These are phyloP conservation scores for Ganoderma sinense DNA, from an alignment of 1,284 basidiomycete species.

Conservation along the genomic window DNA sequence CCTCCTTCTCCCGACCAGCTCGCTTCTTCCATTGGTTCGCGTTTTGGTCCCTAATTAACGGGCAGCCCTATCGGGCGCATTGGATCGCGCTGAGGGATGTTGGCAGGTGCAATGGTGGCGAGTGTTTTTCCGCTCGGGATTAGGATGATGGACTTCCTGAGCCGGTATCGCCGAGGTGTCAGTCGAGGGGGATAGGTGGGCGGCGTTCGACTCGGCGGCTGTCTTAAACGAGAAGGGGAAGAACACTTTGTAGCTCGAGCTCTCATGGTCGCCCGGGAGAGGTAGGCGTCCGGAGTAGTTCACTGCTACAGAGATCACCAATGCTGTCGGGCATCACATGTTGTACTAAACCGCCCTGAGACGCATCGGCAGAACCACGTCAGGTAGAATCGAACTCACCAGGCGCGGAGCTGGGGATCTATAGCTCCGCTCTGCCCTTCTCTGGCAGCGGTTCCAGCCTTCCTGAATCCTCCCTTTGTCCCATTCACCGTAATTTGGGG, in stretches of 20 bases:
- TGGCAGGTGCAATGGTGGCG: not conserved
- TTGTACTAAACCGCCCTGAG: too few relatives aligned
- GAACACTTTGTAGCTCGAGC: not conserved
- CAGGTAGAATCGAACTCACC: too few relatives aligned
- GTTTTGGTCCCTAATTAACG: too few relatives aligned
- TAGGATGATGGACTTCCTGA: not conserved
- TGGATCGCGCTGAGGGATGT: not conserved
- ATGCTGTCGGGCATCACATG: too few relatives aligned
- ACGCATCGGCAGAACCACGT: too few relatives aligned
- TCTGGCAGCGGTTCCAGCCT: too few relatives aligned
- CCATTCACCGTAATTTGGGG: too few relatives aligned
- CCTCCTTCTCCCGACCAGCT: not conserved
- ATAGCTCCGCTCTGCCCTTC: too few relatives aligned
- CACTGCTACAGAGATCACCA: not conserved
- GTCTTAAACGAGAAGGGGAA: not conserved
- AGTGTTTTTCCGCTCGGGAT: not conserved
- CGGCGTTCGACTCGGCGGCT: not conserved
- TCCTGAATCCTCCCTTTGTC: too few relatives aligned
- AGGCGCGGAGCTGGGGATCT: too few relatives aligned
- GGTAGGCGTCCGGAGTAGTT: not conserved
- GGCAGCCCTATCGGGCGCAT: not conserved
- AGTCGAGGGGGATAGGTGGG: not conserved
- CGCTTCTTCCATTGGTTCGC: too few relatives aligned
- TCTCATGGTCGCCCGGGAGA: not conserved
- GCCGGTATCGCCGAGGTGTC: not conserved